Conservation (phyloP, 768 basidiomycete genomes). For the Mycena chlorophos region DNA sequence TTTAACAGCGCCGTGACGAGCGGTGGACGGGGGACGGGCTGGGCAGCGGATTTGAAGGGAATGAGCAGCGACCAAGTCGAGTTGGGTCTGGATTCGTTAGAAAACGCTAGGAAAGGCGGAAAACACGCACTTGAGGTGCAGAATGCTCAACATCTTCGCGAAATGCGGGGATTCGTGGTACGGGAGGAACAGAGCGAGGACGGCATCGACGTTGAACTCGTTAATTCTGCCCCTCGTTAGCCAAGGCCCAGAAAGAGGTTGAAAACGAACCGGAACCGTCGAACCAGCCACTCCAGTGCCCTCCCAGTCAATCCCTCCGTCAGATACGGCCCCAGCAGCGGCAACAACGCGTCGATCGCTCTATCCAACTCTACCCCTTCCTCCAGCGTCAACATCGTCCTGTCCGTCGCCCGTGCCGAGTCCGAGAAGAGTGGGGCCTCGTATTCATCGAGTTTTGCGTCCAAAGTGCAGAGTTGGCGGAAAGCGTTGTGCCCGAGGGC, state of each 20-base stretch:
- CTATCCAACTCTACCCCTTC: slow-evolving; percentile 64
- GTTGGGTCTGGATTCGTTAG: slow-evolving; percentile 46
- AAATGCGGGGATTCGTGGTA: slow-evolving; percentile 96
- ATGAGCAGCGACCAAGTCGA: slow-evolving; percentile 69
- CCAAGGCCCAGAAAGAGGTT: not conserved
- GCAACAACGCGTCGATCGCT: slow-evolving; percentile 61
- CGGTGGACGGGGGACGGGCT: slow-evolving; percentile 67
- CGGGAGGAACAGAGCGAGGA: slow-evolving; percentile 84
- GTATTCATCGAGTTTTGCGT: slow-evolving; percentile 55
- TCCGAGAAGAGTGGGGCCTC: slow-evolving; percentile 82
- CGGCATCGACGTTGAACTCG: slow-evolving; percentile 84
- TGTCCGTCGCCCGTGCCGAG: slow-evolving; percentile 68
- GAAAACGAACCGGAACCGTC: slow-evolving; percentile 76
- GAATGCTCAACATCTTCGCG: slow-evolving; percentile 86
- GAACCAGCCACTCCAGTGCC: slow-evolving; percentile 91
- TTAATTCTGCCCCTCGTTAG: slow-evolving; percentile 60
- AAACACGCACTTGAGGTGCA: slow-evolving; percentile 65
- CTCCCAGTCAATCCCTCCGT: slow-evolving; percentile 80
- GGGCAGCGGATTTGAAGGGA: slow-evolving; percentile 75
- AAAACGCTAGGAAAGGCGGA: not conserved
- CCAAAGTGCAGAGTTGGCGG: slow-evolving; percentile 64
- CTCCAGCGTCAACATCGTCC: slow-evolving; percentile 70
- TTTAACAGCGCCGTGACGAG: slow-evolving; percentile 76
- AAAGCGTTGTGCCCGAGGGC: slow-evolving; percentile 80
- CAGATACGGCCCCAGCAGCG: slow-evolving; percentile 76